phyloP scores from a whole-genome alignment of 345 rosid species.

The Lepidium didymum region DNA sequence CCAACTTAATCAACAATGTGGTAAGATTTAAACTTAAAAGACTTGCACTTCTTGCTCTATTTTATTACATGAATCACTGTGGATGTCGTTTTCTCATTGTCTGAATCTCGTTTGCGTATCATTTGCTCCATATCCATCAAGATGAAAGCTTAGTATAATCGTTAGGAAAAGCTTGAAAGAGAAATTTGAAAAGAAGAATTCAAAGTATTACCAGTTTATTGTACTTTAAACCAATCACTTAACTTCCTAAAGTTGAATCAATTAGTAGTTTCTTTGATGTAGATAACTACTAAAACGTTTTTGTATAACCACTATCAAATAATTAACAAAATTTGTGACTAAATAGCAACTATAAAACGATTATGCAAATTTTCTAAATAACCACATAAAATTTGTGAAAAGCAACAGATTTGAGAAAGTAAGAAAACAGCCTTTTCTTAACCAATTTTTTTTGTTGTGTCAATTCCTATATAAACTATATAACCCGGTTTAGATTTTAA shows the following conservation, averaged over 20 bases:
- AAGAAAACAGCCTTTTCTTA: too few species aligned
- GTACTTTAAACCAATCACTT: not conserved
- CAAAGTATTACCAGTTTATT: not conserved
- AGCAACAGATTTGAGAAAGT: too few species aligned
- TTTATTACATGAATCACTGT: not conserved
- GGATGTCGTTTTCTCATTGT: not conserved
- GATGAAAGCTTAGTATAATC: not conserved
- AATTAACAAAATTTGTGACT: too few species aligned
- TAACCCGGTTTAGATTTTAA: too few species aligned
- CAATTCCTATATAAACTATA: too few species aligned
- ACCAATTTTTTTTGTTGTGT: too few species aligned
- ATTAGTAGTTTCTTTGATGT: not conserved
- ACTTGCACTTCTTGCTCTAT: not conserved
- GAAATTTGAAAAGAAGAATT: not conserved
- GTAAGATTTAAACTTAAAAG: not conserved
- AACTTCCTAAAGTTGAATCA: not conserved
- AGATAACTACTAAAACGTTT: too few species aligned
- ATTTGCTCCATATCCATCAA: not conserved
- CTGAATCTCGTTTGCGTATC: constrained; percentile 1
- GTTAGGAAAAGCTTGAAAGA: not conserved
- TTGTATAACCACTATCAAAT: too few species aligned
- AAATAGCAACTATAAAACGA: too few species aligned
- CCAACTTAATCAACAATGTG: constrained; percentile 1
- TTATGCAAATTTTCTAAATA: too few species aligned
- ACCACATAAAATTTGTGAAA: too few species aligned